Base-by-base conservation (phyloP, 129 eudicot genomes). In the Logfia minima region DNA sequence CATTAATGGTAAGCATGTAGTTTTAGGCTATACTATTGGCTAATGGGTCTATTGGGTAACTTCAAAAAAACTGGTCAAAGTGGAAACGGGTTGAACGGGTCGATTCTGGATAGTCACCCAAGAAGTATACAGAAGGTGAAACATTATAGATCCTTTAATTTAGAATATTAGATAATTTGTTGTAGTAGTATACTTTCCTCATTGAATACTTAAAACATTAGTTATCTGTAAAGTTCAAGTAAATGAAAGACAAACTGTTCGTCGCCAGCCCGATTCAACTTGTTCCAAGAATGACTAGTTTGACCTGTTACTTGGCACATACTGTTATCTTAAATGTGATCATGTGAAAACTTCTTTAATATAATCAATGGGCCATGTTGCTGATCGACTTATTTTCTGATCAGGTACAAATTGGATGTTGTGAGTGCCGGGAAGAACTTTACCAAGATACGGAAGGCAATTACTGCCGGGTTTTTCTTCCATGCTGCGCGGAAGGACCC, bases 381-480 rank as follows among this genome's bases (percentile, higher is more conserved):
- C 82, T 78, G 76, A 78, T 28, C 61, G 0, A 3, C 4, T 31
- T 16, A 17, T 59, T 56, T 60, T 28, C 5, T 17, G 11, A 66
- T 84, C 13, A 75, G 94, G 74, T 85, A 82, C 69, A 87, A 89
- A 29, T 69, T 89, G 77, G 88, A 82, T 61, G 83, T 77, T 16
- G 83, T 83, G 17, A 52, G 78, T 79, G 86, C 35, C 21, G 89
- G 72, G 75, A 83, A 37, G 83, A 80, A 68, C 79, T 89, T 61
- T 18, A 80, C 60, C 45, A 82, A 75, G 75, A 83, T 89, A 67
- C 81, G 81, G 63, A 89, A 89, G 66, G 69, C 87, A 8, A 83
- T 89, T 3, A 75, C 86, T 1, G 83, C 91, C 0, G 94, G 87
- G 3, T 84, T 84, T 70, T 86, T 84, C 70, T 84, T 83, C 22